These are phyloP conservation scores for Rhodomyrtus psidioides DNA, from an alignment of 441 rosid species.

Conservation along the genomic window DNA sequence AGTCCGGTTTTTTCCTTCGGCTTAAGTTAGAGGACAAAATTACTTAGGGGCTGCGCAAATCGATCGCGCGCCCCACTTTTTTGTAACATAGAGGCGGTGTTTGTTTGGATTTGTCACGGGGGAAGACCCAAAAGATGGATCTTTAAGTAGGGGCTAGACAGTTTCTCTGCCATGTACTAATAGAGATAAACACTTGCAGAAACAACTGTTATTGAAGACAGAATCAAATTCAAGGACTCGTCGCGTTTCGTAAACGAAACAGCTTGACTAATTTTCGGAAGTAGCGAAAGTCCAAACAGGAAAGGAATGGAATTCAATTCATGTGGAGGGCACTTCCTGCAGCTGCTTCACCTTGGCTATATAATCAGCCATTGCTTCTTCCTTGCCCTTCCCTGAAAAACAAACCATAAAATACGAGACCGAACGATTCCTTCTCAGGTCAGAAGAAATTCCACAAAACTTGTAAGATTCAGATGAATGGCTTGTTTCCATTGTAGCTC, in stretches of 20 bases:
- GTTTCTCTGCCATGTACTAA: not conserved
- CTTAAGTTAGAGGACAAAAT: not conserved
- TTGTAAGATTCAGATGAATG: not conserved
- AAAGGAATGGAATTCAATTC: not conserved
- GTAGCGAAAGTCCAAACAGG: not conserved
- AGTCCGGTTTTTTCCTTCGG: not conserved
- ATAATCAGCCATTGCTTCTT: conserved; percentile 25
- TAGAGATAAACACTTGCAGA: not conserved
- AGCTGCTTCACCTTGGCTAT: conserved; percentile 23
- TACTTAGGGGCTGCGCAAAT: not conserved
- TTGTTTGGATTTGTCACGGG: not conserved
- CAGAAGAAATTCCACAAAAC: not conserved
- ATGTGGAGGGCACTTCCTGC: conserved; percentile 1
- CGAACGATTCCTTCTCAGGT: not conserved
- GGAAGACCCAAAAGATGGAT: not conserved
- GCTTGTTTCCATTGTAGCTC: not conserved
- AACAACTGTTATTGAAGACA: not conserved
- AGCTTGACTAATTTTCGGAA: not conserved
- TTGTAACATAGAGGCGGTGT: not conserved
- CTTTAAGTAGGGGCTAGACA: not conserved
- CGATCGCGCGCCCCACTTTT: not conserved
- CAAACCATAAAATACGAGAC: not conserved
- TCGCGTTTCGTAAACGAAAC: not conserved
- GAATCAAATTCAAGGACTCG: not conserved
- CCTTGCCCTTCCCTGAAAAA: conserved; percentile 21